Conservation (phyloP, 2,329 filamentous ascomycete genomes). For the Ceratocystis cacaofunesta region DNA sequence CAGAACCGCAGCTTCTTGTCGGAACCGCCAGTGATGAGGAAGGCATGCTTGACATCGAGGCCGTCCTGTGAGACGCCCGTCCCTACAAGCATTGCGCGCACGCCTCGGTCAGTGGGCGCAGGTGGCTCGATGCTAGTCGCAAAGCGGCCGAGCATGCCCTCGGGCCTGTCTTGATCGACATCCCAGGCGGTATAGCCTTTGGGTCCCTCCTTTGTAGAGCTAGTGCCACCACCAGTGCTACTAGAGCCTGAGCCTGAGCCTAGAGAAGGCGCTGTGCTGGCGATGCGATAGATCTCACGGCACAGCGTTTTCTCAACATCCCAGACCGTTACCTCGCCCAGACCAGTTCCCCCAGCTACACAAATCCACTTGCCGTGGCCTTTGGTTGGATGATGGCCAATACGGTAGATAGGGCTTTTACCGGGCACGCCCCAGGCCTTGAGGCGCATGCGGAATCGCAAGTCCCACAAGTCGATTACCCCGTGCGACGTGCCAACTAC, state of each 20-base stretch:
- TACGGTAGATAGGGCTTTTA: slow-evolving; percentile 62
- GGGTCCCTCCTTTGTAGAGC: slow-evolving; percentile 29
- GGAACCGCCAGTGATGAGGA: slow-evolving; percentile 73
- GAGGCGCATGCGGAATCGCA: slow-evolving; percentile 80
- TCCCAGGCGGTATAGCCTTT: slow-evolving; percentile 71
- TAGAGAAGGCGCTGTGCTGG: background rate
- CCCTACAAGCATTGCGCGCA: slow-evolving; percentile 60
- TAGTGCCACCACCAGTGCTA: background rate
- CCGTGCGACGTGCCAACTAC: slow-evolving; percentile 85
- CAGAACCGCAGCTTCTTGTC: slow-evolving; percentile 90
- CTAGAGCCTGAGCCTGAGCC: background rate
- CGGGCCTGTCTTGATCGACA: slow-evolving; percentile 76
- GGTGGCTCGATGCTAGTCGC: slow-evolving; percentile 55
- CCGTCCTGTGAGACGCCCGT: slow-evolving; percentile 57
- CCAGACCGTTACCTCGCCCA: slow-evolving; percentile 88
- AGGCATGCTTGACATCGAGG: slow-evolving; percentile 60
- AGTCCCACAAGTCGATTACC: slow-evolving; percentile 85
- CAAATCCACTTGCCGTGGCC: slow-evolving; percentile 74
- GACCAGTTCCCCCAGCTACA: slow-evolving; percentile 71
- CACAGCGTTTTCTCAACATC: slow-evolving; percentile 83
- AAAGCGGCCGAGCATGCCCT: slow-evolving; percentile 76
- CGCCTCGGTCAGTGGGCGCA: slow-evolving; percentile 41
- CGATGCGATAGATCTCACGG: slow-evolving; percentile 70
- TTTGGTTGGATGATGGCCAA: slow-evolving; percentile 64
- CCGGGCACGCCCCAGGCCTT: slow-evolving; percentile 80